Evolutionary conservation across 2,329 filamentous ascomycete genomes (phyloP).

Genomic region (Diaporthe caulivora): DNA sequence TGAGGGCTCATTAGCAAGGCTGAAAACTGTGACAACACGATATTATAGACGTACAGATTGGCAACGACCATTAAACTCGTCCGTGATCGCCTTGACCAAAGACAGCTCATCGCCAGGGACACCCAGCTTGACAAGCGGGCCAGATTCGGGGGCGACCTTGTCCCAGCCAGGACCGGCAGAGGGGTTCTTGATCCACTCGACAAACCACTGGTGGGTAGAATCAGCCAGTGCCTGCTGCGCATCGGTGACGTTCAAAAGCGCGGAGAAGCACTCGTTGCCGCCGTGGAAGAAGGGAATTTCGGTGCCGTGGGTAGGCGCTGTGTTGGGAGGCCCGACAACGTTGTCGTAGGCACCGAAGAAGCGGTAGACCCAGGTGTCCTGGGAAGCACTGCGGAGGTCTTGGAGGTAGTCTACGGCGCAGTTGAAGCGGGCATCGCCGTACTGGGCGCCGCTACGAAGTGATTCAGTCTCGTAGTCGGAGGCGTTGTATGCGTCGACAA

Average conservation of each 20-base stretch:
- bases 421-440: constrained; percentile 60
- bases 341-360: constrained; percentile 56
- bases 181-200: constrained; percentile 59
- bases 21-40: neutral
- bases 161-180: constrained; percentile 56
- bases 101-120: constrained; percentile 51
- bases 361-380: constrained; percentile 58
- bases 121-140: constrained; percentile 49
- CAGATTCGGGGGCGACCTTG: constrained; percentile 47
- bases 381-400: constrained; percentile 52
- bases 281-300: constrained; percentile 61
- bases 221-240: constrained; percentile 56
- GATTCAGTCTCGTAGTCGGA: constrained; percentile 53
- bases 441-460: constrained; percentile 56
- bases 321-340: constrained; percentile 51
- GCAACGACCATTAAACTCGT: constrained; percentile 51
- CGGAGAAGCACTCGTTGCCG: constrained; percentile 56
- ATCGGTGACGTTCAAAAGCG: constrained; percentile 49
- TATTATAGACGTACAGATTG: constrained; percentile 42
- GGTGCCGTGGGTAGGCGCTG: constrained; percentile 53
- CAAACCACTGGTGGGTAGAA: constrained; percentile 56
- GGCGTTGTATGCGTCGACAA: constrained; percentile 51
- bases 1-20: neutral
- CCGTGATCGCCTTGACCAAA: constrained; percentile 45
- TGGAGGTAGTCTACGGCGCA: constrained; percentile 55